phyloP scores from a whole-genome alignment of 805 yeast genomes.

The Metschnikowia chrysomelidarum region DNA sequence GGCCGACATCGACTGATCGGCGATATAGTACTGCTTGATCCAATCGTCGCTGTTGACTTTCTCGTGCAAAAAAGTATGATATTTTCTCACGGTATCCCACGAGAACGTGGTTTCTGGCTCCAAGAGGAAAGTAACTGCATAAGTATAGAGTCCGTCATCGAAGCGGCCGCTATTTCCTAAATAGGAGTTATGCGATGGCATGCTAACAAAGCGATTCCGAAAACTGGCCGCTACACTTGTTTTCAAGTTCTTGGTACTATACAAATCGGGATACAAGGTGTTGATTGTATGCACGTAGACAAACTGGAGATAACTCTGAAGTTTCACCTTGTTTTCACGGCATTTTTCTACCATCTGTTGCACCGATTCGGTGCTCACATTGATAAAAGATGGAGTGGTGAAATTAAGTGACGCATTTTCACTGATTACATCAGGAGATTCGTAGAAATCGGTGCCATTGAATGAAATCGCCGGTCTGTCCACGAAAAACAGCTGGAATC shows the following conservation, averaged over 20 bases:
- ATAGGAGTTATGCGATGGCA: constrained; percentile 5
- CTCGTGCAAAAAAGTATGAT: constrained; percentile 5
- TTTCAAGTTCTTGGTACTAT: constrained; percentile 2
- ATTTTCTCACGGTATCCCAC: constrained; percentile 8
- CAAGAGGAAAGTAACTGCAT: constrained; percentile 3
- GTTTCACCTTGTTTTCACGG: constrained; percentile 5
- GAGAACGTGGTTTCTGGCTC: constrained; percentile 8
- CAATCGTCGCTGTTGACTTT: constrained; percentile 6
- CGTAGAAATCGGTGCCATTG: constrained; percentile 1
- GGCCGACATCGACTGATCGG: constrained; percentile 8
- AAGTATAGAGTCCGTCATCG: constrained; percentile 9
- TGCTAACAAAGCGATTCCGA: constrained; percentile 2
- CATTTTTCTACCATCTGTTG: constrained; percentile 3
- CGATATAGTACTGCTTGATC: constrained; percentile 8
- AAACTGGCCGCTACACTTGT: constrained; percentile 5
- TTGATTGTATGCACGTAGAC: constrained; percentile 7
- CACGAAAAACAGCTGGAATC: constrained; percentile 4
- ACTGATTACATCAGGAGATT: constrained; percentile 1
- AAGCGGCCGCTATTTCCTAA: constrained; percentile 3
- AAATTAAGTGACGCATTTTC: constrained; percentile 6
- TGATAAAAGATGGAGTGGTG: constrained; percentile 1
- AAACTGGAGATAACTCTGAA: constrained; percentile 3
- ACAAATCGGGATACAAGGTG: constrained; percentile 3
- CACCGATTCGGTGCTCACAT: constrained; percentile 1
- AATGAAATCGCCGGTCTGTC: constrained; percentile 2